Percentiles rank a stretch among this genome's conserved stretches.
Conservation (phyloP, 2,329 filamentous ascomycete genomes). For the Cercospora beticola region DNA sequence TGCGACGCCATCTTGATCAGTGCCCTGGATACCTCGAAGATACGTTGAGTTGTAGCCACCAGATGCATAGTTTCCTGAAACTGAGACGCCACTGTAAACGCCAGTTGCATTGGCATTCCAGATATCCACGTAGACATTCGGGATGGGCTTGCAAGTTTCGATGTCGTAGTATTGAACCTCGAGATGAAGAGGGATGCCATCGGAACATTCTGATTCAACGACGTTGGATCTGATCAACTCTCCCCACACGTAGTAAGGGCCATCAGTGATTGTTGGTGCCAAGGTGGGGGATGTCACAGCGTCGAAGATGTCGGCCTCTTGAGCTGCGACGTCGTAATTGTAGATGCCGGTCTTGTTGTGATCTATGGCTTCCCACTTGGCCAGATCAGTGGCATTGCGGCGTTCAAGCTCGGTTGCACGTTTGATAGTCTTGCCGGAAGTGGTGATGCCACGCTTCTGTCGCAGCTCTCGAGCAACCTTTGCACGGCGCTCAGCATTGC, state of each 20-base stretch:
- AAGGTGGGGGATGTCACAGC: constrained; percentile 32
- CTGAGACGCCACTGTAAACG: constrained; percentile 44
- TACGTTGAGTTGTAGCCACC: constrained; percentile 41
- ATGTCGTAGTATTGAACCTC: constrained; percentile 50
- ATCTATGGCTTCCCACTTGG: constrained; percentile 36
- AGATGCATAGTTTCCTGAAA: constrained; percentile 32
- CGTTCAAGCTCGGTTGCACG: constrained; percentile 22
- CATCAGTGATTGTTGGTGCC: constrained; percentile 26
- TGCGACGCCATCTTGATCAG: constrained; percentile 43
- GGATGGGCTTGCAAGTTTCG: constrained; percentile 45
- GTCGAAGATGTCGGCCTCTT: constrained; percentile 29
- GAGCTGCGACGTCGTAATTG: constrained; percentile 27
- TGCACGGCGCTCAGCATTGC: constrained; percentile 20
- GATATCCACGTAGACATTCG: constrained; percentile 46
- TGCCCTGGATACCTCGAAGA: constrained; percentile 44
- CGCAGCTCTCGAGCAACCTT: constrained; percentile 16
- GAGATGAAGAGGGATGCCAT: constrained; percentile 44
- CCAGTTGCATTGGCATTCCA: constrained; percentile 51
- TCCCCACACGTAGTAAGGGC: constrained; percentile 38
- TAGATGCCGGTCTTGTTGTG: constrained; percentile 32
- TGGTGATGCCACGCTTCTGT: constrained; percentile 19
- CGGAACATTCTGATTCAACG: constrained; percentile 44
- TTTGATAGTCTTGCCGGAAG: constrained; percentile 7
- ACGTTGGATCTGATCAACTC: constrained; percentile 44
- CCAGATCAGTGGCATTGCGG: constrained; percentile 26